Base-by-base conservation (phyloP, 2,329 filamentous ascomycete species). In the Aureobasidium sp. region DNA sequence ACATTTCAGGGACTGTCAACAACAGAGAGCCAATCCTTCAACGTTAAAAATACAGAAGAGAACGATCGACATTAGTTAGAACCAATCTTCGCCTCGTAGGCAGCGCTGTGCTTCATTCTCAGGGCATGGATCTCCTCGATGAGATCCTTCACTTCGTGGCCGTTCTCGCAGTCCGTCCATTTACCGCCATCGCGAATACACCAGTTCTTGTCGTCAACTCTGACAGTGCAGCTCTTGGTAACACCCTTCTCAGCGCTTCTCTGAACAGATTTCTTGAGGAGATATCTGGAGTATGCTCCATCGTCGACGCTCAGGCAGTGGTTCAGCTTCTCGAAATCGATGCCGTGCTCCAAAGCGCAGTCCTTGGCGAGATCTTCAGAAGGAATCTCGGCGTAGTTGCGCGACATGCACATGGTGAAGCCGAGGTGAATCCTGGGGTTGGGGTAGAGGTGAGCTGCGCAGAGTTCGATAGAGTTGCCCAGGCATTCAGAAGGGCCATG, bases 401-500 rank as follows among this genome's bases (percentile, higher is more conserved):
- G 82, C 23, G 86, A 85, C 61, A 99, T 76, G 76, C 94, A 99
- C 82, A 95, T 94, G 61, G 90, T 87, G 75, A 97, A 99, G 63
- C 93, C 93, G 23, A 99, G 84, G 68, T 88, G 92, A 65, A 86
- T 89, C 74, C 95, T 94, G 33, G 89, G 89, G 65, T 92, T 85
- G 31, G 89, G 88, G 69, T 94, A 94, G 33, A 94, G 81, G 64
- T 87, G 80, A 62, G 86, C 86, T 35, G 92, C 92, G 75, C 94
- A 99, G 53, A 99, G 87, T 72, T 96, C 88, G 73, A 99, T 80
- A 71, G 96, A 95, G 75, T 99, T 91, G 63, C 94, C 94, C 68
- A 97, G 84, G 73, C 89, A 99, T 76, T 99, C 94, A 43, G 81
- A 81, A 5, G 91, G 88, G 8, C 94, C 94, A 72, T 99, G 94